Evolutionary conservation across 305 asterid species (phyloP).

Genomic region (Fraxinus baroniana): DNA sequence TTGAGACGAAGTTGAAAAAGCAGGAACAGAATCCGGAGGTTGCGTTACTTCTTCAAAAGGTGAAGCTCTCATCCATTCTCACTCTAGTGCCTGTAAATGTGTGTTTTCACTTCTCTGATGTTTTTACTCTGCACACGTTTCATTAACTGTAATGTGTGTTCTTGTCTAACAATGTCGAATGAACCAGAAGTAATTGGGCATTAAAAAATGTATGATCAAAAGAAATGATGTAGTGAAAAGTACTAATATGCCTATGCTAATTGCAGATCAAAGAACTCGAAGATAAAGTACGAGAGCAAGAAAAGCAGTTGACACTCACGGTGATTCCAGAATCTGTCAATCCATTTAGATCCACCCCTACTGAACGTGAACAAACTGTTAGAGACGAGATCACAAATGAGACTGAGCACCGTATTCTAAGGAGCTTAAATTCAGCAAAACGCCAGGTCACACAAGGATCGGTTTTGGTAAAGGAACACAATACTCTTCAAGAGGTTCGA

Average conservation of each 20-base stretch:
- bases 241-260: not conserved
- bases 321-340: slow-evolving; percentile 28
- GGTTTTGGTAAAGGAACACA: slow-evolving; percentile 39
- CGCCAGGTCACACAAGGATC: slow-evolving; percentile 40
- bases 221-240: not conserved
- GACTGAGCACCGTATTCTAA: slow-evolving; percentile 47
- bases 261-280: slow-evolving; percentile 72
- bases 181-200: not conserved
- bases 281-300: slow-evolving; percentile 55
- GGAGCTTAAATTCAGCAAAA: slow-evolving; percentile 39
- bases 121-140: not conserved
- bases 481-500: slow-evolving; percentile 29
- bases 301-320: slow-evolving; percentile 39
- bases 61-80: slow-evolving; percentile 12
- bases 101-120: not conserved
- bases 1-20: slow-evolving; percentile 58
- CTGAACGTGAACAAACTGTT: slow-evolving; percentile 27
- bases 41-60: slow-evolving; percentile 51
- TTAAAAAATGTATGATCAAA: not conserved
- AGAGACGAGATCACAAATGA: slow-evolving; percentile 38
- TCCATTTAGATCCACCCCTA: slow-evolving; percentile 36
- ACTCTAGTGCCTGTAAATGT: slow-evolving; percentile 21
- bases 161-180: slow-evolving; percentile 1
- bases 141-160: slow-evolving; percentile 3
- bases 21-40: slow-evolving; percentile 52